Conservation (phyloP, 306 rosid species). For the Castanea mollissima region DNA sequence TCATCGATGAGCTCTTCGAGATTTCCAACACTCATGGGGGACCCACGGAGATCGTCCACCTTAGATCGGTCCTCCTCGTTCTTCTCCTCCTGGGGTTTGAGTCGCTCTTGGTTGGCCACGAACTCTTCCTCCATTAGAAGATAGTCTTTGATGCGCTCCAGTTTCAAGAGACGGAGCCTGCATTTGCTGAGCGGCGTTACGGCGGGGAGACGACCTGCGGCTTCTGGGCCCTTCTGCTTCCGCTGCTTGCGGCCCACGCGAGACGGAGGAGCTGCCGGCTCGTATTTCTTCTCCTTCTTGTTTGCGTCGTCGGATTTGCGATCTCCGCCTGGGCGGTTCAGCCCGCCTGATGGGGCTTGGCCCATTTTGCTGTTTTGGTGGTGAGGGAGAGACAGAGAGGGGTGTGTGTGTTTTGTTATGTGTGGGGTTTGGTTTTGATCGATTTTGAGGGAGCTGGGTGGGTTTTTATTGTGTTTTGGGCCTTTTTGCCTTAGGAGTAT, state of each 20-base stretch:
- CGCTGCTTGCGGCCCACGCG: slow-evolving; percentile 37
- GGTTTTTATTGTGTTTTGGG: too few species aligned
- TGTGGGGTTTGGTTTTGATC: too few species aligned
- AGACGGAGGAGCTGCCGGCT: slow-evolving; percentile 57
- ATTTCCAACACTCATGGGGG: slow-evolving; percentile 65
- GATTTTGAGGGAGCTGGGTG: background rate
- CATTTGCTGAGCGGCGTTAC: slow-evolving; percentile 61
- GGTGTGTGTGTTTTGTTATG: background rate
- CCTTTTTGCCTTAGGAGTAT: too few species aligned
- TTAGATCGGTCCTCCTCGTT: slow-evolving; percentile 59
- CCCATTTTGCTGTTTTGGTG: slow-evolving; percentile 31
- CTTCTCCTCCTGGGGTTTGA: slow-evolving; percentile 58
- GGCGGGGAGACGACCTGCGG: slow-evolving; percentile 8
- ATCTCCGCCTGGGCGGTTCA: slow-evolving; percentile 57
- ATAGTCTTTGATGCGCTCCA: slow-evolving; percentile 57
- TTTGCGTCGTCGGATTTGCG: slow-evolving; percentile 46
- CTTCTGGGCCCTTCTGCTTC: too few species aligned
- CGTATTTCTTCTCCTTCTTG: slow-evolving; percentile 62
- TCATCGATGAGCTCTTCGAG: slow-evolving; percentile 67
- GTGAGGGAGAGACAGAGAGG: background rate
- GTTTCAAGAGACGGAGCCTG: slow-evolving; percentile 54
- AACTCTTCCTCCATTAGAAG: slow-evolving; percentile 60
- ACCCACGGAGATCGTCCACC: slow-evolving; percentile 59
- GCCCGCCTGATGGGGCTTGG: slow-evolving; percentile 61
- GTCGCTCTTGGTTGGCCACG: slow-evolving; percentile 54